These are phyloP conservation scores for Corchorus olitorius DNA, from an alignment of 345 rosid species.

Conservation along the genomic window DNA sequence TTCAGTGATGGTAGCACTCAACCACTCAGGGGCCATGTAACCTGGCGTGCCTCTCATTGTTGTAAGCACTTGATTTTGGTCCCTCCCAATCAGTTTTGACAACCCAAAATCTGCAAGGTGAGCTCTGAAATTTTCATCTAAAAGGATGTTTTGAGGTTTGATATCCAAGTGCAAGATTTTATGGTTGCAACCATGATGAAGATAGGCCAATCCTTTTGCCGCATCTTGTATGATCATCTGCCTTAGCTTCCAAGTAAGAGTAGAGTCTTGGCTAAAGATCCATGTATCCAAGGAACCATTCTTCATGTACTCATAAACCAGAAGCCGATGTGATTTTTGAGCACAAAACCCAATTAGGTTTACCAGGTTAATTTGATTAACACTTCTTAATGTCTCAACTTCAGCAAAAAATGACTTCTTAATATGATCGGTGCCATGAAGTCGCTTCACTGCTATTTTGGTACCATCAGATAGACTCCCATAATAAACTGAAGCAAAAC, in stretches of 20 bases:
- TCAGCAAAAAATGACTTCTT: constrained; percentile 13
- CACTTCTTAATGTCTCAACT: constrained; percentile 20
- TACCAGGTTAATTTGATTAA: constrained; percentile 22
- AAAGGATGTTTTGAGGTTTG: not conserved
- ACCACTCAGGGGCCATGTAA: not conserved
- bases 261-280: not conserved
- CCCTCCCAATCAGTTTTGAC: not conserved
- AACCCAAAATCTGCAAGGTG: not conserved
- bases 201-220: constrained; percentile 21
- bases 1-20: not conserved
- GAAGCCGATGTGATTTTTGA: constrained; percentile 3
- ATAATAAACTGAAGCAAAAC: constrained; percentile 25
- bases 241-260: constrained; percentile 14
- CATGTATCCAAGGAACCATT: constrained; percentile 23
- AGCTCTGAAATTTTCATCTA: not conserved
- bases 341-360: constrained; percentile 21
- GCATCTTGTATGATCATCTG: constrained; percentile 2
- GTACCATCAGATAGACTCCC: constrained; percentile 1
- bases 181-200: constrained; percentile 23
- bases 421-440: not conserved
- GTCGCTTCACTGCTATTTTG: constrained; percentile 20
- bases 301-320: constrained; percentile 20
- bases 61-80: constrained; percentile 20
- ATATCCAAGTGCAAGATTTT: constrained; percentile 27
- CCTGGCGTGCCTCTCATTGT: constrained; percentile 31